phyloP scores from a whole-genome alignment of 768 basidiomycete genomes.

The Collybia mongolica region DNA sequence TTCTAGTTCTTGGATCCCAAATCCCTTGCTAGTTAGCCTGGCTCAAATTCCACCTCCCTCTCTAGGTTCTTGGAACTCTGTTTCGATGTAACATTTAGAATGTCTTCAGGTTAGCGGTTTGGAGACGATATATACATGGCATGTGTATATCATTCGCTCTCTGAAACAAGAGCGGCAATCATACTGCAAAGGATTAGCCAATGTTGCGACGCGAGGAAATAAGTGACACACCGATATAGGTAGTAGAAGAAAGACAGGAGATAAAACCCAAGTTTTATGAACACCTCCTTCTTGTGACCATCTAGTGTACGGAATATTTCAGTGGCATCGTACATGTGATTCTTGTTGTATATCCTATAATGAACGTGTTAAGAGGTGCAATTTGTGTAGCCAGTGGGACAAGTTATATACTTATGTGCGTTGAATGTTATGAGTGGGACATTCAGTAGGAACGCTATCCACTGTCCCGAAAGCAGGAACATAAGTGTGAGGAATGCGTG shows the following conservation, averaged over 20 bases:
- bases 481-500: conserved; percentile 89
- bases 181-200: conserved; percentile 44
- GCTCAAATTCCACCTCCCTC: no score
- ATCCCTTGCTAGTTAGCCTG: no score
- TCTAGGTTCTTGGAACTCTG: no score
- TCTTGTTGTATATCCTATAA: conserved; percentile 81
- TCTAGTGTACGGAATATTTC: conserved; percentile 97
- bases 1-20: no score
- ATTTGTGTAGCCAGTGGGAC: background rate
- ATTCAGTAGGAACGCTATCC: conserved; percentile 90
- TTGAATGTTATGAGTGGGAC: conserved; percentile 87
- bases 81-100: no score
- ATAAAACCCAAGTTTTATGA: conserved; percentile 93
- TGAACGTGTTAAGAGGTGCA: background rate
- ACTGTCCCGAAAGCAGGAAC: conserved; percentile 94
- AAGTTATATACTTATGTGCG: conserved; percentile 84
- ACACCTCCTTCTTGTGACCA: conserved; percentile 94
- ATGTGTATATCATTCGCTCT: conserved; percentile 50
- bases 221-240: conserved; percentile 71
- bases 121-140: no score
- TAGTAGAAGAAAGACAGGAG: conserved; percentile 92
- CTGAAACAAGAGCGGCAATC: conserved; percentile 85
- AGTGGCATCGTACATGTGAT: conserved; percentile 99
- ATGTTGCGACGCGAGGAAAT: background rate
- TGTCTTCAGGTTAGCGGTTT: no score